Evolutionary conservation across 306 rosid species (phyloP), one percentile per base, ranked within the genome.

Genomic region (Glycine soja): DNA sequence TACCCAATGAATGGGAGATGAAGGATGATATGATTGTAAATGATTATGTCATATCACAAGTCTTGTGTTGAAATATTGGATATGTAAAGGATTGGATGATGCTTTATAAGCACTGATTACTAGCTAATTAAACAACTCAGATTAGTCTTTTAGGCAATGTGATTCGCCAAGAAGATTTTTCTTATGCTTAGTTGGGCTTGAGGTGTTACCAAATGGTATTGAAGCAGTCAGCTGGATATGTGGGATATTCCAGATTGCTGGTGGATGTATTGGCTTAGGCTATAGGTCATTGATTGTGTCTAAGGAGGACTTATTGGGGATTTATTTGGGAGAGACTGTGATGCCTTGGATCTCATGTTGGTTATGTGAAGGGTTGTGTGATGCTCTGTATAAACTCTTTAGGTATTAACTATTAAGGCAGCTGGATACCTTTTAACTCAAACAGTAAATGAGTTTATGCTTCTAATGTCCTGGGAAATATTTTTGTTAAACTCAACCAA

Each of bases 161-260:
- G 43, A 38, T 38, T 76, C 48, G 16, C 72, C 61, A 32, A 77
- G 73, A 43, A 50, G 72, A 50, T 64, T 50, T 45, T 3, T 42
- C 78, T 57, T 11, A 57, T 43, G 70, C 45, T 14, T 75, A 57
- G 58, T 24, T 45, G 30, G 2, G 43, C 43, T 38, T 38, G 57
- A 42, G 79, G 30, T 4, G 14, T 52, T 30, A 15, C 66, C 40
- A 32, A 50, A 36, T 32, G 30, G 46, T 54, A 0, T 42, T 16
- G 2, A 47, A 56, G 59, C 69, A 19, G 48, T 40, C 48, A 18
- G 66, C 32, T 38, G 10, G 43, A 66, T 8, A 9, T 66, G 7
- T 67, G 53, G 58, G 68, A 68, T 76, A 54, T 67, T 68, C 47
- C 67, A n/a, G 12, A 63, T 63, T 3, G 2, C 72, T 76, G n/a